Base-by-base conservation (phyloP, 2,329 filamentous ascomycete genomes). In the Colletotrichum euphorbiae region DNA sequence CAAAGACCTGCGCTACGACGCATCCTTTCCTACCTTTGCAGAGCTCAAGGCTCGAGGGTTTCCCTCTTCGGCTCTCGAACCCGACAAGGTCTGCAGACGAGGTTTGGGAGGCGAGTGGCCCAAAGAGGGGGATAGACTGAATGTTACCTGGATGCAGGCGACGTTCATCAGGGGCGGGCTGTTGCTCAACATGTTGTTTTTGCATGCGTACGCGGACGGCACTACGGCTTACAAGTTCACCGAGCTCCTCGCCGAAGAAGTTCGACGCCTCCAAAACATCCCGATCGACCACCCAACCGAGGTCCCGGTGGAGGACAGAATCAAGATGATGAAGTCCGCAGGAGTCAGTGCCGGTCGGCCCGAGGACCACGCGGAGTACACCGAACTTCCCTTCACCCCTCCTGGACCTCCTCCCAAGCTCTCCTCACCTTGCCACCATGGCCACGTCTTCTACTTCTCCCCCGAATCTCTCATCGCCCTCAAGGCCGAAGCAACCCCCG, bases 201-300 rank as follows among this genome's bases (percentile, higher is more conserved):
- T 79, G 21, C 78, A 80, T 46, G 74, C 79, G 64, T 74, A 75
- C 42, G 78, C 75, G 6, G 78, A 80, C 21, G 77, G 75, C 11
- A 78, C 70, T 6, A 71, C 75, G 2, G 78, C 75, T 52, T 75
- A 72, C 58, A 73, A 70, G 33, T 77, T 75, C 73, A 73, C 75
- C 12, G 72, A 75, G 57, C 71, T 77, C 6, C 78, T 77, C 74
- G 78, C 78, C 5, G 77, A 80, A 59, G 78, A 77, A 28, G 77
- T 76, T 40, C 74, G 77, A 31, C 74, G 73, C 4, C 67, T 75
- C 7, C 77, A 79, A 64, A 74, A 74, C 0, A 54, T 74, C 8
- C 62, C 71, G 21, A 73, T 72, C n/a, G 12, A 45, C 8, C 24
- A 61, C 6, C 75, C 74, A 1, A 62, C 72, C 9, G 61, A 76